Evolutionary conservation across 805 yeast species (phyloP).

Genomic region (Citeromyces matritensis): DNA sequence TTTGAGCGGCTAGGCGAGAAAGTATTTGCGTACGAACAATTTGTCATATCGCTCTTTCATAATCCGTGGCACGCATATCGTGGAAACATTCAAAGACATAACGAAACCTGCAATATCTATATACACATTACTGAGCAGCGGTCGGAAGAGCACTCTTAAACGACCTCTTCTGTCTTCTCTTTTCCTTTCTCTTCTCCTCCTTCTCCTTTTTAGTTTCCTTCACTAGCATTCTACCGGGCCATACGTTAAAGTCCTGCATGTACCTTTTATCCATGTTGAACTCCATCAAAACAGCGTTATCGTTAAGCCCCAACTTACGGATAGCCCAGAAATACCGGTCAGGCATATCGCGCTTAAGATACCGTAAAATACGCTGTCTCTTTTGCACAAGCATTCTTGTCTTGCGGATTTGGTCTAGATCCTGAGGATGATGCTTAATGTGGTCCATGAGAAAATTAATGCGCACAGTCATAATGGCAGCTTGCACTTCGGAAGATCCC

Average conservation of each 20-base stretch:
- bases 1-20: no score
- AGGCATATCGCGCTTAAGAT: constrained; percentile 69
- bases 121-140: no score
- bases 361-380: constrained; percentile 72
- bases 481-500: constrained; percentile 92
- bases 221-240: constrained; percentile 59
- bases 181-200: constrained; percentile 28
- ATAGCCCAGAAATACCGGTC: constrained; percentile 76
- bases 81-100: no score
- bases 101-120: no score
- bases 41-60: no score
- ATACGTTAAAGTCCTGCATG: constrained; percentile 63
- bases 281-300: constrained; percentile 62
- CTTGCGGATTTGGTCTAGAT: constrained; percentile 49
- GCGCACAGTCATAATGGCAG: constrained; percentile 74
- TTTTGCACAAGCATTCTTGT: constrained; percentile 79
- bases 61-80: no score
- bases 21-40: no score
- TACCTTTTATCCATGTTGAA: constrained; percentile 69
- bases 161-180: constrained; percentile 28
- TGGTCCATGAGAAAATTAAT: constrained; percentile 71
- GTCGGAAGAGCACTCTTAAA: no score
- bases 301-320: constrained; percentile 77
- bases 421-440: constrained; percentile 55
- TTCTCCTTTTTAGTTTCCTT: constrained; percentile 34